phyloP scores from a whole-genome alignment of 2,329 filamentous ascomycete genomes.

The Colletotrichum tropicicola region DNA sequence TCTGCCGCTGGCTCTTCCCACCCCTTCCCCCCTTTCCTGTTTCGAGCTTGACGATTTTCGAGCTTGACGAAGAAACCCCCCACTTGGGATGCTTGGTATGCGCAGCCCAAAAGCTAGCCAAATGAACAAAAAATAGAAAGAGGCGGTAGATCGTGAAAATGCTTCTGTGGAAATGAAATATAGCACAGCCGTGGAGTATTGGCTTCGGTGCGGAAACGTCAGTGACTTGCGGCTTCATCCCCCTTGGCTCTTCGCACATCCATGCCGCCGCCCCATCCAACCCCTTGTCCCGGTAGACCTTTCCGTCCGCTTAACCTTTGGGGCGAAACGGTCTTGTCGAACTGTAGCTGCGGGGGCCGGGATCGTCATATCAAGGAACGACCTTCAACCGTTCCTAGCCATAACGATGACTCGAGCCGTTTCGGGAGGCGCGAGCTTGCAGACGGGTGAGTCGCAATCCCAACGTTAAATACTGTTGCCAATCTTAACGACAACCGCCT shows the following conservation, averaged over 20 bases:
- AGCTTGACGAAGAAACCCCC: conserved; percentile 10
- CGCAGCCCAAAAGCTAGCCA: too few relatives aligned
- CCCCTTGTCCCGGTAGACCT: conserved; percentile 19
- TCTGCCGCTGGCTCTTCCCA: background rate
- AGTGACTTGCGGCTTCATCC: background rate
- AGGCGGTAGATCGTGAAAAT: background rate
- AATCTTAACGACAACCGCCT: conserved; percentile 11
- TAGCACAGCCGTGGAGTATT: background rate
- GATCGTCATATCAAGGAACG: conserved; percentile 19
- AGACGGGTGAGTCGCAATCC: conserved; percentile 12
- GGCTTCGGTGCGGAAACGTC: background rate
- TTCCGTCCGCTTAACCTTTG: conserved; percentile 22
- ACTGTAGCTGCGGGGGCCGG: conserved; percentile 14
- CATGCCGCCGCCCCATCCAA: conserved; percentile 13
- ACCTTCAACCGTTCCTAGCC: conserved; percentile 14
- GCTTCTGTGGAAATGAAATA: conserved; percentile 4
- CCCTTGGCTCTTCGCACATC: background rate
- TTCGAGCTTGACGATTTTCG: conserved; percentile 20
- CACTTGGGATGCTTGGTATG: conserved; percentile 14
- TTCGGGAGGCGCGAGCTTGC: conserved; percentile 17
- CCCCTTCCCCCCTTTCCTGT: conserved; percentile 2
- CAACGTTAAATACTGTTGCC: conserved; percentile 23
- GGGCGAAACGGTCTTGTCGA: conserved; percentile 21
- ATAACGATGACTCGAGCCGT: conserved; percentile 29
- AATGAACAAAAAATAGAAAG: background rate